phyloP scores from a whole-genome alignment of 768 basidiomycete genomes.

The Suillus ampliporus region DNA sequence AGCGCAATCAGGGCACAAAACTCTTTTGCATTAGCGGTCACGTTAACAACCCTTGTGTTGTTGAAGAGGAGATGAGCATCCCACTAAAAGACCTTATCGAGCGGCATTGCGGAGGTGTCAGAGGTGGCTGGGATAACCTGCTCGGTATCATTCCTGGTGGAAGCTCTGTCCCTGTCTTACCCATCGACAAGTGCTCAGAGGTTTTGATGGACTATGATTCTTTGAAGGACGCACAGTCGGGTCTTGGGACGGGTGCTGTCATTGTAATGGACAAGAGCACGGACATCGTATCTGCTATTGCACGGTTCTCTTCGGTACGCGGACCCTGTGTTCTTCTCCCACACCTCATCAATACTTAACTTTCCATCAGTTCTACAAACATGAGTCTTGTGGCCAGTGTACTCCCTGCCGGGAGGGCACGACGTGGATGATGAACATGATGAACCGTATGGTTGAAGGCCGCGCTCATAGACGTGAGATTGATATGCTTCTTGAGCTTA shows the following conservation, averaged over 20 bases:
- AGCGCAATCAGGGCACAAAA: conserved; percentile 96
- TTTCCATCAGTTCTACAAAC: conserved; percentile 84
- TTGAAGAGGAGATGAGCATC: conserved; percentile 99
- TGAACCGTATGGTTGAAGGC: conserved; percentile 94
- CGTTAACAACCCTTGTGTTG: conserved; percentile 96
- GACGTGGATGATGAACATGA: conserved; percentile 99
- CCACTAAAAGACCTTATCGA: conserved; percentile 92
- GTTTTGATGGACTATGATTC: conserved; percentile 99
- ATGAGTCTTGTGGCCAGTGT: conserved; percentile 98
- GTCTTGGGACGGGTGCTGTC: conserved; percentile 96
- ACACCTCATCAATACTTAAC: conserved; percentile 14
- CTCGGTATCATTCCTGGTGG: conserved; percentile 98
- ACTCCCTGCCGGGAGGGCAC: conserved; percentile 95
- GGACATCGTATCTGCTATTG: conserved; percentile 92
- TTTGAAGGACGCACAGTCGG: conserved; percentile 93
- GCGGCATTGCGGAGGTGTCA: conserved; percentile 95
- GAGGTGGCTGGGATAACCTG: conserved; percentile 96
- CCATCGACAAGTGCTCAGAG: conserved; percentile 80
- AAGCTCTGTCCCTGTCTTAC: conserved; percentile 91
- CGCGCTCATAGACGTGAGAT: conserved; percentile 92
- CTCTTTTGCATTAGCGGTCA: conserved; percentile 96
- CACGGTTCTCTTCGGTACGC: conserved; percentile 82
- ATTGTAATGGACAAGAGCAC: conserved; percentile 99
- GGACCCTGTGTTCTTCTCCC: neutral
- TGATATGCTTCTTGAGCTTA: conserved; percentile 96